Evolutionary conservation across 305 asterid genomes (phyloP), one percentile per base, ranked within the genome.

Genomic region (Lippia alba): DNA sequence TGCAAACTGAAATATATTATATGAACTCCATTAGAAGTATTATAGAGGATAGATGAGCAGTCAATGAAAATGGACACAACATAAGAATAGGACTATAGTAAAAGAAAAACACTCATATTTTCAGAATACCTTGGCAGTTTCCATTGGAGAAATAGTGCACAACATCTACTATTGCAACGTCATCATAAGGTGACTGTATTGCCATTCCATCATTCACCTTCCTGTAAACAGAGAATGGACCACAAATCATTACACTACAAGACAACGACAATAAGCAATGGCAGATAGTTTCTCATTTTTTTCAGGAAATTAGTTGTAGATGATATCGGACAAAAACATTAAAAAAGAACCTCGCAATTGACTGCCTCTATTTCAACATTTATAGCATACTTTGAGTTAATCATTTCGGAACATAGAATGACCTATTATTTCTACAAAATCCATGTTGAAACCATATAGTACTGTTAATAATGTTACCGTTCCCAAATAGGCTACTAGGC

Each of bases 141-240:
- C 68, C 67, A 44, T 51, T 20, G 54, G 40, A 61, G 55, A 77
- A 45, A 58, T 15, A 50, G 24, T 39, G 41, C 16, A 64, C 32
- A 6, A 49, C 46, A 64, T 56, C 48, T 65, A 19, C 57, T 49
- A 6, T 18, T 46, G 73, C 62, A 39, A 64, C 11, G 41, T 57
- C 30, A 57, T 40, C 17, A 14, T 36, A n/a, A 56, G 55, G 8
- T 19, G 41, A 41, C 30, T 18, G 44, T 48, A 24, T 9, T 66
- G 44, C 63, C 41, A 19, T 44, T 59, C 36, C 56, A 55, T 36
- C 63, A 55, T 56, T 39, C 63, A 40, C 44, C 45, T 39, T 60
- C 51, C 72, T 58, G 68, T 7, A 58, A 36, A 58, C 49, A 50
- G 40, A 73, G 72, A 73, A 65, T 19, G 63, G 49, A 56, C 17